Evolutionary conservation across 2,329 filamentous ascomycete species (phyloP), one percentile per base, ranked within the genome.

Genomic region (Penicillium psychrosexuale): DNA sequence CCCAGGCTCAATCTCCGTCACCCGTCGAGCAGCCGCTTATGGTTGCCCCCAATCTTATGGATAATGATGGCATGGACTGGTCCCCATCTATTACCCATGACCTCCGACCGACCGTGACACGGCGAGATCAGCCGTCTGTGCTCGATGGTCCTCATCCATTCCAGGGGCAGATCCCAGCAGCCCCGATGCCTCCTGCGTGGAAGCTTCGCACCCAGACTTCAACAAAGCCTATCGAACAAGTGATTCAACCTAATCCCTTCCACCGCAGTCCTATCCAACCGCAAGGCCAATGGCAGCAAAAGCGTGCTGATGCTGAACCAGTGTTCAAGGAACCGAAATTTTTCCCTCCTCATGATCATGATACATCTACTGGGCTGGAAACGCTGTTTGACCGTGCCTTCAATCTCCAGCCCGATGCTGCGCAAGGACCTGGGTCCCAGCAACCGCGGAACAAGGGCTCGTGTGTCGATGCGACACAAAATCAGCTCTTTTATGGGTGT

Each of bases 21-120:
- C 56, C 64, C 19, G 58, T 59, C 13, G 55, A 60, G 31, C 53
- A 61, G 24, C 55, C 62, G 47, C 58, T 61, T n/a, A 53, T 66
- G 33, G 67, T 73, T 47, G 66, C 66, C 44, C 65, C 71, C 19
- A 75, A 74, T 19, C 72, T 72, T 47, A 69, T 71, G 5, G 74
- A 75, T 47, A 65, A 62, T 17, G 76, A 78, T 56, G 70, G 70
- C 39, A 80, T 80, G 78, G 78, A 80, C 56, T 80, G 78, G 78
- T 76, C 75, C 33, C 78, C 78, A n/a, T 75, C 77, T 34, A 57
- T 65, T 38, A 70, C 75, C 38, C 67, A 72, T 50, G 58, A 70
- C 19, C 65, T 75, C 19, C 66, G 65, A 42, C 70, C 70, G 31
- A 71, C 47, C 47, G 58, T 69, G n/a, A 58, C 65, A 30, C 64